Evolutionary conservation across 805 yeast species (phyloP).

Genomic region (Ogataea zsoltii): DNA sequence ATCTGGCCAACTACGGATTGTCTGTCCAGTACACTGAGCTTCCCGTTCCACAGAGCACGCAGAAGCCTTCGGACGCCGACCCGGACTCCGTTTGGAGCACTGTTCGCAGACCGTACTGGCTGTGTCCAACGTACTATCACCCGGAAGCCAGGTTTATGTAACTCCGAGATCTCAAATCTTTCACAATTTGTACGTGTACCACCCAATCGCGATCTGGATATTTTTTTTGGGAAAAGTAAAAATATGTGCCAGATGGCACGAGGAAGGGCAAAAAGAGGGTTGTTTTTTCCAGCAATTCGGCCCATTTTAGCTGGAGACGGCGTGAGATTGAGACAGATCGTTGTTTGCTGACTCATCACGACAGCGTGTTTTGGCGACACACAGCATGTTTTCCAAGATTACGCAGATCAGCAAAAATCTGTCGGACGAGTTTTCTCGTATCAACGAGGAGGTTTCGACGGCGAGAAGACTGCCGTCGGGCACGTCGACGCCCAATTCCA

Average conservation of each 20-base stretch:
- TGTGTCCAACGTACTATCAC: constrained; percentile 66
- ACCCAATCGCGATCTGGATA: background rate
- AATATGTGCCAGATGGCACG: background rate
- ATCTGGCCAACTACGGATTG: constrained; percentile 78
- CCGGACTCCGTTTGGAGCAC: constrained; percentile 59
- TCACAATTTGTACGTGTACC: background rate
- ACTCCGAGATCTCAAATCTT: too few relatives aligned
- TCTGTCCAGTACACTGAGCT: constrained; percentile 54
- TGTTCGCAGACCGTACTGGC: constrained; percentile 65
- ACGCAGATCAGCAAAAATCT: constrained; percentile 65
- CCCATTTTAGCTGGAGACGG: too few relatives aligned
- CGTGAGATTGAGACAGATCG: too few relatives aligned
- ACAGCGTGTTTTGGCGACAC: too few relatives aligned
- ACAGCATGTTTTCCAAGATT: constrained; percentile 52
- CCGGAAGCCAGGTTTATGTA: constrained; percentile 42
- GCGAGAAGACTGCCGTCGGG: constrained; percentile 21
- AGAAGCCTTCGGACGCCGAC: constrained; percentile 34
- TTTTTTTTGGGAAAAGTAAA: background rate
- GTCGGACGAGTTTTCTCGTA: constrained; percentile 53
- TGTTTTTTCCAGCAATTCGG: too few relatives aligned
- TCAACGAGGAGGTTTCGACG: constrained; percentile 33
- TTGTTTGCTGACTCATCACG: too few relatives aligned
- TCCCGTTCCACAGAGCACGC: constrained; percentile 44
- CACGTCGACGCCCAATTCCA: constrained; percentile 13
- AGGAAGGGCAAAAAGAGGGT: background rate